Evolutionary conservation across 2,329 filamentous ascomycete species (phyloP).

Genomic region (Ceratocystis huliohia): DNA sequence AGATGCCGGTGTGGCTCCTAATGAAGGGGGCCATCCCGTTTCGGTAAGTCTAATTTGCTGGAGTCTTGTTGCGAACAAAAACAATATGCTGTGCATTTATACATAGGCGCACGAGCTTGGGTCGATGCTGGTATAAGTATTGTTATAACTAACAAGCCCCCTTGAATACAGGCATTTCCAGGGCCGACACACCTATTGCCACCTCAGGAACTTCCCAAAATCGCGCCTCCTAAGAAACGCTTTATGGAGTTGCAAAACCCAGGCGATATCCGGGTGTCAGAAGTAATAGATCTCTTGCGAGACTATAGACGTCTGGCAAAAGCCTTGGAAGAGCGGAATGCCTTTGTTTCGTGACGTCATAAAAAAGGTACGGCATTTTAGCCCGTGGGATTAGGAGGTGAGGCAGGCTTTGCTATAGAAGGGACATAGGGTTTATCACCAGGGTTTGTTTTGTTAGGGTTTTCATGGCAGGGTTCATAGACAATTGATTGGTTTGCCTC

Average conservation of each 20-base stretch:
- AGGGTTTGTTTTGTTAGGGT: too few species aligned
- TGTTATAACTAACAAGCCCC: constrained; percentile 15
- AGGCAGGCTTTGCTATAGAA: background rate
- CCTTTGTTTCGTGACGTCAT: constrained; percentile 34
- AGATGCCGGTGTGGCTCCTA: background rate
- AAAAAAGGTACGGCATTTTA: background rate
- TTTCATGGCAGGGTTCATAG: too few species aligned
- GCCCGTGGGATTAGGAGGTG: background rate
- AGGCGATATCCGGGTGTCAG: constrained; percentile 57
- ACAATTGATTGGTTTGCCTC: too few species aligned
- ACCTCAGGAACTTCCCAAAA: constrained; percentile 42
- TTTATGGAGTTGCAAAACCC: constrained; percentile 63
- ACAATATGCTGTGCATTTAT: too few species aligned
- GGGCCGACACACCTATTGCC: constrained; percentile 44
- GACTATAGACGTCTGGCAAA: constrained; percentile 63
- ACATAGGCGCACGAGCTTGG: too few species aligned
- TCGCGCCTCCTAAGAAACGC: constrained; percentile 54
- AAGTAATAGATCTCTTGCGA: constrained; percentile 56
- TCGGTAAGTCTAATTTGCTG: constrained; percentile 34
- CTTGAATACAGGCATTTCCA: constrained; percentile 41
- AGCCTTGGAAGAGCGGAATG: constrained; percentile 49
- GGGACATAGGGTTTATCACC: too few species aligned
- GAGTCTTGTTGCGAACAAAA: too few species aligned
- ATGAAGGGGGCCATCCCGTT: constrained; percentile 43
- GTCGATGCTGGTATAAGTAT: background rate